Conservation (phyloP, 2,329 filamentous ascomycete genomes). For the Microascus cirrosus region DNA sequence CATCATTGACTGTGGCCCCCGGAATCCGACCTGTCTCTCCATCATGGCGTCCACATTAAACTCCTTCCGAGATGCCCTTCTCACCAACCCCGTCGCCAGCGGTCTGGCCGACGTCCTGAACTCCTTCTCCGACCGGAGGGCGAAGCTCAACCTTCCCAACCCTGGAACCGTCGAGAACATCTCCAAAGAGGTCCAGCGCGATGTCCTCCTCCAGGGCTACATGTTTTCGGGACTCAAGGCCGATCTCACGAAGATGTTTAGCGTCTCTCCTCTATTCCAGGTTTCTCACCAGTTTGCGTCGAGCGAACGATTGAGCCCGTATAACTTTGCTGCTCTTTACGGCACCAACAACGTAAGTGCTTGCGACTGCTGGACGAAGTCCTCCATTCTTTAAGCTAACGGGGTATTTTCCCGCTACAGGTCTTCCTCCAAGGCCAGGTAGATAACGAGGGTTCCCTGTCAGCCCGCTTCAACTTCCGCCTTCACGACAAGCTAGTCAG, state of each 20-base stretch:
- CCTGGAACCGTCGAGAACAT: slow-evolving; percentile 87
- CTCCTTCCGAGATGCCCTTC: slow-evolving; percentile 51
- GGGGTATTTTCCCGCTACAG: slow-evolving; percentile 30
- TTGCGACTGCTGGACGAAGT: not conserved
- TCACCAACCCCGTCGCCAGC: slow-evolving; percentile 61
- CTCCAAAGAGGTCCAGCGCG: slow-evolving; percentile 84
- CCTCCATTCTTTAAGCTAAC: not conserved
- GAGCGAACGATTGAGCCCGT: slow-evolving; percentile 86
- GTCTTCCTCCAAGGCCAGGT: slow-evolving; percentile 92
- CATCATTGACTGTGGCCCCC: not conserved
- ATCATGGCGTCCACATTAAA: slow-evolving; percentile 41
- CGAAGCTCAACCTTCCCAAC: slow-evolving; percentile 78
- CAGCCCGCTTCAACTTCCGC: slow-evolving; percentile 85
- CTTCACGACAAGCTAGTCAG: slow-evolving; percentile 72
- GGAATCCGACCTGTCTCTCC: slow-evolving; percentile 5
- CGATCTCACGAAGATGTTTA: slow-evolving; percentile 94
- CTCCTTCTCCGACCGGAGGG: slow-evolving; percentile 75
- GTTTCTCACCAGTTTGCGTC: slow-evolving; percentile 94
- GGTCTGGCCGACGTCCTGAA: slow-evolving; percentile 67
- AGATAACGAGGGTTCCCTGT: slow-evolving; percentile 83
- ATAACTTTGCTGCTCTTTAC: slow-evolving; percentile 89
- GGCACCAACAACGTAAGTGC: slow-evolving; percentile 72
- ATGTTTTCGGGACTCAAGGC: slow-evolving; percentile 95
- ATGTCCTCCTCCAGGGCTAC: slow-evolving; percentile 91
- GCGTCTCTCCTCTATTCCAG: slow-evolving; percentile 88